phyloP scores from a whole-genome alignment of 2,329 filamentous ascomycete species.

The Ceratocystis cubensis region DNA sequence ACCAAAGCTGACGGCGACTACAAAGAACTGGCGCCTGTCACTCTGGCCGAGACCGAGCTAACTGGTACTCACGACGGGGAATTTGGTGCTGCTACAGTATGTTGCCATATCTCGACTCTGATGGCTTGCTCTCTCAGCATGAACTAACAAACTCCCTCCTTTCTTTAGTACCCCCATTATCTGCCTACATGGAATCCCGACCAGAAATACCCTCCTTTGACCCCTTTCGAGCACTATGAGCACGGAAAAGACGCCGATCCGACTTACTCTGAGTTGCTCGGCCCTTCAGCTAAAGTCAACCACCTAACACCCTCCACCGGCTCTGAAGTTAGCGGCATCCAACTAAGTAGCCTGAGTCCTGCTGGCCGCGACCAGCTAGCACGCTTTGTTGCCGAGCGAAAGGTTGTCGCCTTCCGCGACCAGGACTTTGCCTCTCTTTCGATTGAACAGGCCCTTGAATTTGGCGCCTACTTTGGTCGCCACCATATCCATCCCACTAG shows the following conservation, averaged over 20 bases:
- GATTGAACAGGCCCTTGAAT: slow-evolving; percentile 55
- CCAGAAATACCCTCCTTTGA: slow-evolving; percentile 51
- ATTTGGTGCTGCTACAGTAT: slow-evolving; percentile 17
- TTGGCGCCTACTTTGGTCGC: slow-evolving; percentile 64
- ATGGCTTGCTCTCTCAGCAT: background rate
- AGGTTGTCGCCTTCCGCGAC: slow-evolving; percentile 65
- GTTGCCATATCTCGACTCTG: background rate
- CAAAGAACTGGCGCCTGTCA: slow-evolving; percentile 18
- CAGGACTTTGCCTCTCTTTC: slow-evolving; percentile 61
- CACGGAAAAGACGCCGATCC: slow-evolving; percentile 64
- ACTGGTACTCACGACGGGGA: slow-evolving; percentile 18
- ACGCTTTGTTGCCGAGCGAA: slow-evolving; percentile 60
- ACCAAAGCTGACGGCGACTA: slow-evolving; percentile 20
- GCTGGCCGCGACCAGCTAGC: slow-evolving; percentile 67
- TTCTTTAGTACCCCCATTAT: slow-evolving; percentile 52
- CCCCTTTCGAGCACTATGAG: slow-evolving; percentile 60
- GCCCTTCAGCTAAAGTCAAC: slow-evolving; percentile 37
- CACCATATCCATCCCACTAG: slow-evolving; percentile 73
- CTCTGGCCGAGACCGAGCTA: slow-evolving; percentile 16
- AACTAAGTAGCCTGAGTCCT: slow-evolving; percentile 54
- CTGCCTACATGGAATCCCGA: slow-evolving; percentile 57
- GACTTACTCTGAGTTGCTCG: slow-evolving; percentile 55
- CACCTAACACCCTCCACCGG: slow-evolving; percentile 64
- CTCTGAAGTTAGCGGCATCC: slow-evolving; percentile 56
- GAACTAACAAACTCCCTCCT: background rate